Conservation (phyloP, 2,329 filamentous ascomycete species). For the Botrytis byssoidea region DNA sequence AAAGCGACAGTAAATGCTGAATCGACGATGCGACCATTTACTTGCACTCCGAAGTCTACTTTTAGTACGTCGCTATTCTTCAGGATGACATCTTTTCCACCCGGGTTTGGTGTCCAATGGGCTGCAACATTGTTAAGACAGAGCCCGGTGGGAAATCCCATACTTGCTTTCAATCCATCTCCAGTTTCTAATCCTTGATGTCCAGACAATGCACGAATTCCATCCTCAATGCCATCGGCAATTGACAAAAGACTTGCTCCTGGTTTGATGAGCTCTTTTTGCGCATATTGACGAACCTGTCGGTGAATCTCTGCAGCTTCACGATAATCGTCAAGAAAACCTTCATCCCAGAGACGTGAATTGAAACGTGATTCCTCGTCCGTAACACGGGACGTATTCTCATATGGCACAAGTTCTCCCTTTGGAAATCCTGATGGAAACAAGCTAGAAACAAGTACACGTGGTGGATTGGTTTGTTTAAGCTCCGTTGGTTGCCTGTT, state of each 20-base stretch:
- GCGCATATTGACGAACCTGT: slow-evolving; percentile 52
- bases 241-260: slow-evolving; percentile 50
- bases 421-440: slow-evolving; percentile 72
- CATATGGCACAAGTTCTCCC: slow-evolving; percentile 77
- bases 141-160: slow-evolving; percentile 57
- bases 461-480: slow-evolving; percentile 69
- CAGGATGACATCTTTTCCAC: slow-evolving; percentile 67
- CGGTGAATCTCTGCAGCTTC: slow-evolving; percentile 57
- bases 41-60: slow-evolving; percentile 78
- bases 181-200: slow-evolving; percentile 53
- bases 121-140: slow-evolving; percentile 54
- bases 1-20: slow-evolving; percentile 78
- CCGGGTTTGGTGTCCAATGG: slow-evolving; percentile 57
- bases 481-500: slow-evolving; percentile 60
- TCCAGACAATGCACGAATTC: slow-evolving; percentile 50
- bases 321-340: slow-evolving; percentile 53
- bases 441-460: slow-evolving; percentile 68
- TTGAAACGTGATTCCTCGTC: slow-evolving; percentile 79
- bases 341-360: slow-evolving; percentile 67
- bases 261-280: slow-evolving; percentile 47
- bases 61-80: slow-evolving; percentile 76
- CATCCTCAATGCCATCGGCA: slow-evolving; percentile 54
- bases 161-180: slow-evolving; percentile 49
- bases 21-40: slow-evolving; percentile 78
- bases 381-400: slow-evolving; percentile 74